Evolutionary conservation across 1,284 basidiomycete species (phyloP), one percentile per base, ranked within the genome.

Genomic region (Leccinum pachyderme): DNA sequence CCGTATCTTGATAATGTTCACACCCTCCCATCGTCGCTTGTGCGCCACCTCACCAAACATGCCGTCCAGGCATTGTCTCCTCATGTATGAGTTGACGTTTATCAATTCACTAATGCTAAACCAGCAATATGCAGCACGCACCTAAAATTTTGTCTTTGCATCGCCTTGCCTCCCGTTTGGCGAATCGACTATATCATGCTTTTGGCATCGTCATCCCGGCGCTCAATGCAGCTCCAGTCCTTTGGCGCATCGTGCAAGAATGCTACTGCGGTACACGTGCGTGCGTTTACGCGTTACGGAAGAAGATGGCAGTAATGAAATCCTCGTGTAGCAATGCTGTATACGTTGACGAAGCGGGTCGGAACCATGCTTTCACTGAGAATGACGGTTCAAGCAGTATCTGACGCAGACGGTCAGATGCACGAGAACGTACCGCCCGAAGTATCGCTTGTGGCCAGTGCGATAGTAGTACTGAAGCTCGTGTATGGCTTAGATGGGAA

Each of bases 401-500:
- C 60, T 53, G 81, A 82, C 59, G 73, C 76, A 15, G 72, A 72
- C 39, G 68, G 70, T 37, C 81, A 84, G 66, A 78, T 76, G 54
- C 74, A 76, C 54, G 86, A 89, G 67, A 81, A 80, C 63, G 77
- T 83, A 22, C 84, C 92, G 8, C 83, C 89, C n/a, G 94, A 96
- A 68, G 75, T 92, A 27, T 79, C 83, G 5, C 73, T 95, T 24
- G 73, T 84, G 47, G 84, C 83, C 1, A 78, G 78, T 7, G 80
- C 82, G 51, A 77, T 94, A 15, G 76, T 94, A 4, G 82, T 87
- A 29, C 76, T 94, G 67, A 95, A 94, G 72, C 76, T 95, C 75
- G 80, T 86, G 9, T 94, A 95, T 64, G 92, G 93, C 1, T 68
- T 95, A 29, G 91, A 94, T 69, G 89, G 84, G n/a, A 73, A 72